These are phyloP conservation scores for Penicillium nordicum DNA, from an alignment of 2,329 filamentous ascomycete genomes.

Conservation along the genomic window DNA sequence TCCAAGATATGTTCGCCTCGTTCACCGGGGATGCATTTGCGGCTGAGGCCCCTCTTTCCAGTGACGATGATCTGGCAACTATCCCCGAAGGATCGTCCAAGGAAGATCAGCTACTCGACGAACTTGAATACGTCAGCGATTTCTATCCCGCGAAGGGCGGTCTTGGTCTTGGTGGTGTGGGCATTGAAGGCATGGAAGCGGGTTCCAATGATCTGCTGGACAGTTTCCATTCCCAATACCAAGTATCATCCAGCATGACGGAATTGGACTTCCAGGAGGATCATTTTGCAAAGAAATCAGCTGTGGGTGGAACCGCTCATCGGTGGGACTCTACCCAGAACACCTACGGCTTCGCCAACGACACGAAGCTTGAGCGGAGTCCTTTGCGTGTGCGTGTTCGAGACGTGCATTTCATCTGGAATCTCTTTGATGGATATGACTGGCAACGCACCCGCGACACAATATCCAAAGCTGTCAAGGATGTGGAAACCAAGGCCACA, in stretches of 20 bases:
- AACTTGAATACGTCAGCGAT: slow-evolving; percentile 54
- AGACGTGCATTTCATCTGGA: slow-evolving; percentile 94
- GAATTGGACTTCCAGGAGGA: slow-evolving; percentile 72
- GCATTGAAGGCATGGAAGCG: slow-evolving; percentile 35
- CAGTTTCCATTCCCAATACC: slow-evolving; percentile 53
- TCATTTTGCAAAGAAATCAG: slow-evolving; percentile 66
- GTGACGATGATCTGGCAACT: slow-evolving; percentile 44
- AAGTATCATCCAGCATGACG: slow-evolving; percentile 55
- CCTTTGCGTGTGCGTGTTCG: slow-evolving; percentile 75
- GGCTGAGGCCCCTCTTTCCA: slow-evolving; percentile 27
- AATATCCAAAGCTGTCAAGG: slow-evolving; percentile 82
- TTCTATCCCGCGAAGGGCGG: slow-evolving; percentile 49
- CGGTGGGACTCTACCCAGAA: slow-evolving; percentile 78
- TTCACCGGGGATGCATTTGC: slow-evolving; percentile 82
- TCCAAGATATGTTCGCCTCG: slow-evolving; percentile 84
- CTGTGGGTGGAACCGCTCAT: slow-evolving; percentile 64
- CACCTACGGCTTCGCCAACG: slow-evolving; percentile 65
- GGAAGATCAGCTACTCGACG: slow-evolving; percentile 38
- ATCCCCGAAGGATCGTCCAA: slow-evolving; percentile 42
- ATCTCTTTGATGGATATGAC: slow-evolving; percentile 95
- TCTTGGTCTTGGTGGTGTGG: slow-evolving; percentile 39
- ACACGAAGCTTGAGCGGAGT: slow-evolving; percentile 59
- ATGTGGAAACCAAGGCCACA: slow-evolving; percentile 77
- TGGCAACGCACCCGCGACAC: slow-evolving; percentile 84
- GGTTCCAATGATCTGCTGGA: slow-evolving; percentile 44